Conservation (phyloP, 441 rosid genomes). For the Dalechampia spathulata region DNA sequence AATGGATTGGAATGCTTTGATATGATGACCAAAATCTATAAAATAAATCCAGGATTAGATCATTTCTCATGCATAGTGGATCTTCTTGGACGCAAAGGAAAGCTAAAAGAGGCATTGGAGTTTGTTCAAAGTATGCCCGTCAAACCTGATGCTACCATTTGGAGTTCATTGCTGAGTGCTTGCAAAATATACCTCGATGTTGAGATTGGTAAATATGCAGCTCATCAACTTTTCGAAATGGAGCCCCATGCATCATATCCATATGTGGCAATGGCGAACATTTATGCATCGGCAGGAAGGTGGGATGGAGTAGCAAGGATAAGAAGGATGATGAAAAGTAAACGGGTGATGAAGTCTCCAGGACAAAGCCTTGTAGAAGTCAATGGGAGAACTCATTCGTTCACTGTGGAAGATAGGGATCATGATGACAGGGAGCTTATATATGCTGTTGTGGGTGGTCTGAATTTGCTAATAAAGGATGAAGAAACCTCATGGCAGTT, state of each 20-base stretch:
- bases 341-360: slow-evolving; percentile 43
- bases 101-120: slow-evolving; percentile 39
- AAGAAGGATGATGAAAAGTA: slow-evolving; percentile 48
- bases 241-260: slow-evolving; percentile 44
- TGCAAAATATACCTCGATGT: slow-evolving; percentile 41
- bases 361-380: slow-evolving; percentile 49
- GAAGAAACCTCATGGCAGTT: not conserved
- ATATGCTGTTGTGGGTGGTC: slow-evolving; percentile 33
- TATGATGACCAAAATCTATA: slow-evolving; percentile 31
- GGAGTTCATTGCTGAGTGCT: slow-evolving; percentile 54
- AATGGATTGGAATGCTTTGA: slow-evolving; percentile 48
- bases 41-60: slow-evolving; percentile 41
- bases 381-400: slow-evolving; percentile 35
- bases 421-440: slow-evolving; percentile 24
- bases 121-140: slow-evolving; percentile 38
- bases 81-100: slow-evolving; percentile 61
- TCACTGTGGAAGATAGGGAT: slow-evolving; percentile 50
- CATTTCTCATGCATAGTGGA: slow-evolving; percentile 61
- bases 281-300: slow-evolving; percentile 50
- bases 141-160: slow-evolving; percentile 54
- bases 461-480: slow-evolving; percentile 34
- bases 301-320: slow-evolving; percentile 52
- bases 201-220: slow-evolving; percentile 40
- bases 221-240: slow-evolving; percentile 27
- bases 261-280: slow-evolving; percentile 54